Conservation (phyloP, 73 alveolate genomes). For the Durusdinium trenchii region DNA sequence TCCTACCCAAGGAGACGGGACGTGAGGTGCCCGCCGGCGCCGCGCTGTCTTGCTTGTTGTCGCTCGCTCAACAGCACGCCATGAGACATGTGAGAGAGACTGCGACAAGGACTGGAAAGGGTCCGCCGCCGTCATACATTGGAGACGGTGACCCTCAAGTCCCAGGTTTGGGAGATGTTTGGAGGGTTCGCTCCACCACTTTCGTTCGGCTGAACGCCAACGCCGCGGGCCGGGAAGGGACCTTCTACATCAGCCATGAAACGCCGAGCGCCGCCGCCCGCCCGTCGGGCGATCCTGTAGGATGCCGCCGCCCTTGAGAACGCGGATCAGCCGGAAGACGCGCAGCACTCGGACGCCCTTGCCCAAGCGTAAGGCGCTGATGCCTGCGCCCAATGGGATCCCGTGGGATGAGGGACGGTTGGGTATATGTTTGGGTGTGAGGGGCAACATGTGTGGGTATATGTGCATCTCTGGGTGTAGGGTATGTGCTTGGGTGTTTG, state of each 20-base stretch:
- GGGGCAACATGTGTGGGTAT: neutral
- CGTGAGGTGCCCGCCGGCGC: no score
- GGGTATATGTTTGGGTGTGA: neutral
- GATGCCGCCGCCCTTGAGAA: constrained; percentile 82
- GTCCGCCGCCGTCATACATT: no score
- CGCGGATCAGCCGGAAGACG: constrained; percentile 81
- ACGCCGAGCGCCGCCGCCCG: neutral
- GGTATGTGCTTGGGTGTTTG: neutral
- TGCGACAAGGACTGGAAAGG: no score
- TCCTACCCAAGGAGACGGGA: neutral
- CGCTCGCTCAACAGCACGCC: no score
- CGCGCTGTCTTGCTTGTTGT: no score
- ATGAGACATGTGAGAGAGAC: no score
- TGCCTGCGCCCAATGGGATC: constrained; percentile 10
- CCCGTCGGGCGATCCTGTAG: constrained; percentile 27
- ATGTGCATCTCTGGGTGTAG: neutral
- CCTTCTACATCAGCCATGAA: neutral
- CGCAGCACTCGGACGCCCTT: constrained; percentile 87
- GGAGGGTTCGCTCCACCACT: no score
- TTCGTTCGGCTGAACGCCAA: no score
- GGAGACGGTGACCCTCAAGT: no score
- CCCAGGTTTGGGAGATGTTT: no score
- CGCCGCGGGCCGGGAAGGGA: no score
- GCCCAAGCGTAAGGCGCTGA: constrained; percentile 81
- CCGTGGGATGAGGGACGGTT: neutral